Base-by-base conservation (phyloP, 768 basidiomycete genomes). In the Dictyophora rubrovolvata region DNA sequence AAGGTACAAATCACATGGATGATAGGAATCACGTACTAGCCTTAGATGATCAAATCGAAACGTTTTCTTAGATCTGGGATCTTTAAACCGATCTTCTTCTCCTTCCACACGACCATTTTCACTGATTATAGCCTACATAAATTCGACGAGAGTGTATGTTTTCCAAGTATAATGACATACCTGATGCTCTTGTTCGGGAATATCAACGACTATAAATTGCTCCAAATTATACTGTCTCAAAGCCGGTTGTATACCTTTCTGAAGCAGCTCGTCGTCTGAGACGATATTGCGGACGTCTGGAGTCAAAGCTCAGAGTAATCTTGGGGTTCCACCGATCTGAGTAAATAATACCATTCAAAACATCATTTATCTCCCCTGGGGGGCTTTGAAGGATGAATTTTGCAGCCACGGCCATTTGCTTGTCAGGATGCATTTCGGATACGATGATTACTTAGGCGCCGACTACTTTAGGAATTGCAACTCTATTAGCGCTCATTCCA, bases 291-390 rank as follows among this genome's bases (percentile, higher is more conserved):
- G 89, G 55, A 97, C 83, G 75, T 97, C 95, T 94, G 67, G 62
- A 63, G 50, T 20, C 21, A 42, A 56, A 18, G 23, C 20, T 35
- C 54, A 28, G 21, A 53, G 35, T 14, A n/a, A 37, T 35, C 17
- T 16, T 33, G 33, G n/a, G 12, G 36, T 49, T 48, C 33, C 16
- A 48, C 28, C 4, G 28, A 28, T 16, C 46, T 16, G 51, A 48
- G 33, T 18, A 28, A 34, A 21, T 47, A 10, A 47, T 61, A 90
- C 92, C 93, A 66, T 90, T 90, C 56, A 97, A 76, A 17, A 96
- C 93, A 73, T 97, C 94, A 71, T 95, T 96, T 64, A 97, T 93
- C 75, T 98, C 89, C 49, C 94, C 94, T 0, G 94, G 94, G 22
- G 94, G 94, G 1, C 91, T 85, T 69, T 96, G 94, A 0, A 90